Evolutionary conservation across 176 grass and related monocot species (phyloP).

Genomic region (Musa acuminata): DNA sequence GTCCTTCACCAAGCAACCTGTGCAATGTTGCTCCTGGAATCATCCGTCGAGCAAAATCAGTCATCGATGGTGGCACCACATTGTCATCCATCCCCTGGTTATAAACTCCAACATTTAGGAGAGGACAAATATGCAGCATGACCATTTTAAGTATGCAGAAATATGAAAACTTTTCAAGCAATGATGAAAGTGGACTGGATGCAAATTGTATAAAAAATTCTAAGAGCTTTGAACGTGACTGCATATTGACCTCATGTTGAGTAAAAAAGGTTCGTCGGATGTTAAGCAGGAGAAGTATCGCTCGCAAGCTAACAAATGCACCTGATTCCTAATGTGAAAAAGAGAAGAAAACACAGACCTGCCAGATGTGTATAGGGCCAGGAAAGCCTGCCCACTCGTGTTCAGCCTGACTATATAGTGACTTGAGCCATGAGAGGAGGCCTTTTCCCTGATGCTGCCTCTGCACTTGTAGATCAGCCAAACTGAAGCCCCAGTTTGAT

Average conservation of each 20-base stretch:
- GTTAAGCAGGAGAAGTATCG: no score
- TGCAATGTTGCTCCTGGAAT: conserved; percentile 74
- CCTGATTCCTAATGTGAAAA: no score
- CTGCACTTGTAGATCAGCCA: conserved; percentile 78
- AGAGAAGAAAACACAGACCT: conserved; percentile 37
- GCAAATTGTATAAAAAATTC: no score
- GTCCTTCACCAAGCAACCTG: conserved; percentile 70
- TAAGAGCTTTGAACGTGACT: no score
- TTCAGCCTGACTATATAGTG: conserved; percentile 59
- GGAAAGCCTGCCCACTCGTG: conserved; percentile 78
- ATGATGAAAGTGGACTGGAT: no score
- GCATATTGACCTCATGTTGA: no score
- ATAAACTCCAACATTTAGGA: background rate
- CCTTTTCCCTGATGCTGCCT: conserved; percentile 50
- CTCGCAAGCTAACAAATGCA: no score
- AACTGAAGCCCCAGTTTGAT: conserved; percentile 82
- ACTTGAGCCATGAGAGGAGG: conserved; percentile 58
- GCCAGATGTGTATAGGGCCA: conserved; percentile 96
- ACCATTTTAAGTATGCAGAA: background rate
- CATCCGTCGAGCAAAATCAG: conserved; percentile 49
- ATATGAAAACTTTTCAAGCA: background rate
- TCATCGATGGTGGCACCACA: conserved; percentile 62
- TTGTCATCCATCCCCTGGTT: conserved; percentile 82
- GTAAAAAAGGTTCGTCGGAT: no score
- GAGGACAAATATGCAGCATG: no score